These are phyloP conservation scores for Cystofilobasidium bisporidii DNA, from an alignment of 768 basidiomycete species.

Conservation along the genomic window DNA sequence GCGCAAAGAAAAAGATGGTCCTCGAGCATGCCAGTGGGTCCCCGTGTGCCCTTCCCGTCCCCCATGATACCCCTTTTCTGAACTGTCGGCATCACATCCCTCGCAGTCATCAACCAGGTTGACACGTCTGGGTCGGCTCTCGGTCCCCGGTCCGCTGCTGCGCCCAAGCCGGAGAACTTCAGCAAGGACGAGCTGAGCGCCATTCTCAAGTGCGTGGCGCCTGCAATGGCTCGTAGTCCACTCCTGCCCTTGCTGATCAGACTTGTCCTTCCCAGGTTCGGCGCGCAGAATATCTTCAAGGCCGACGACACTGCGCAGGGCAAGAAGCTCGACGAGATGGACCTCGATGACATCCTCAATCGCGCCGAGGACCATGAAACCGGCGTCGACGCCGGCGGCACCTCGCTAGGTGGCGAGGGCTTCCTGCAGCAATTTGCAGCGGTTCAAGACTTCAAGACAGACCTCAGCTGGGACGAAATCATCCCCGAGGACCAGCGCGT, in stretches of 20 bases:
- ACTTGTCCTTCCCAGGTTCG: slow-evolving; percentile 53
- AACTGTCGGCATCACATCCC: no score
- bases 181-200: slow-evolving; percentile 95
- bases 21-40: slow-evolving; percentile 95
- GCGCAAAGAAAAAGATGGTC: slow-evolving; percentile 99
- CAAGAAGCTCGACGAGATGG: slow-evolving; percentile 96
- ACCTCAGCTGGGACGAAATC: slow-evolving; percentile 92
- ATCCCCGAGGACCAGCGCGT: slow-evolving; percentile 87
- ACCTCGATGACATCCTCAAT: slow-evolving; percentile 94
- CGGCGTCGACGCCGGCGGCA: slow-evolving; percentile 66
- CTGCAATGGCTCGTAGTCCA: no score
- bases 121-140: slow-evolving; percentile 97
- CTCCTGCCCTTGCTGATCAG: not conserved
- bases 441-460: slow-evolving; percentile 96
- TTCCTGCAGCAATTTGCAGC: slow-evolving; percentile 92
- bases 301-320: slow-evolving; percentile 87
- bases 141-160: slow-evolving; percentile 40
- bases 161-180: slow-evolving; percentile 61
- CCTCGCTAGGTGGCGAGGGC: slow-evolving; percentile 92
- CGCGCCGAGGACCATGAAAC: slow-evolving; percentile 97
- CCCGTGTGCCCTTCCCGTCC: not conserved
- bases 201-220: slow-evolving; percentile 69
- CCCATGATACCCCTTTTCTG: no score
- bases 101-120: slow-evolving; percentile 97
- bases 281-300: slow-evolving; percentile 99